Percentiles rank a stretch among this genome's conserved stretches.
These are phyloP conservation scores for Hanseniaspora valbyensis DNA, from an alignment of 805 yeast genomes.

Conservation along the genomic window DNA sequence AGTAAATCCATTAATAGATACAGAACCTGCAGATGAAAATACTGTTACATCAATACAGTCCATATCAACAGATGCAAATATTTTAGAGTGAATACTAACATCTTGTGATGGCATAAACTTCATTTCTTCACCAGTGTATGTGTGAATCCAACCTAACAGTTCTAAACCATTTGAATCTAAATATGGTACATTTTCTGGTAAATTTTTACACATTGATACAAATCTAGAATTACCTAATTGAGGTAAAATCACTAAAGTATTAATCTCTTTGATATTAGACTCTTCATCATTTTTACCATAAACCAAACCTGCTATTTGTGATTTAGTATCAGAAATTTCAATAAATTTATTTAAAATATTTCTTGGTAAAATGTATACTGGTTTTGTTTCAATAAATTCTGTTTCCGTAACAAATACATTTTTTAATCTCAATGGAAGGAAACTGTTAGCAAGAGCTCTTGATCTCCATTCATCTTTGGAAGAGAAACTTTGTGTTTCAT, in stretches of 20 bases:
- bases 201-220: slow-evolving; percentile 45
- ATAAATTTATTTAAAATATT: slow-evolving; percentile 68
- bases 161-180: slow-evolving; percentile 45
- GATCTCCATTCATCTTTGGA: slow-evolving; percentile 87
- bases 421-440: slow-evolving; percentile 61
- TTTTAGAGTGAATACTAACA: slow-evolving; percentile 43
- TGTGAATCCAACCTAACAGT: slow-evolving; percentile 90
- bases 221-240: slow-evolving; percentile 67
- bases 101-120: slow-evolving; percentile 60
- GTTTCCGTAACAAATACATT: slow-evolving; percentile 63
- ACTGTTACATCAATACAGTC: slow-evolving; percentile 50
- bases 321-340: slow-evolving; percentile 66
- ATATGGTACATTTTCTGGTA: slow-evolving; percentile 23
- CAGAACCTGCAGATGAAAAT: slow-evolving; percentile 72
- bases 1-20: slow-evolving; percentile 58
- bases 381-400: slow-evolving; percentile 45
- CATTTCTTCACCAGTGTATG: slow-evolving; percentile 53
- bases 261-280: slow-evolving; percentile 60
- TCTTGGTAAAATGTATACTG: slow-evolving; percentile 71
- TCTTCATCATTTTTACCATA: slow-evolving; percentile 63
- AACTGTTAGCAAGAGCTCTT: slow-evolving; percentile 68
- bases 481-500: slow-evolving; percentile 72
- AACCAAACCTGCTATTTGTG: slow-evolving; percentile 70
- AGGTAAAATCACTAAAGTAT: slow-evolving; percentile 67
- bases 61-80: slow-evolving; percentile 29